Evolutionary conservation across 495 filamentous ascomycete genomes (phyloP).

Genomic region (Neurospora sublineolata): DNA sequence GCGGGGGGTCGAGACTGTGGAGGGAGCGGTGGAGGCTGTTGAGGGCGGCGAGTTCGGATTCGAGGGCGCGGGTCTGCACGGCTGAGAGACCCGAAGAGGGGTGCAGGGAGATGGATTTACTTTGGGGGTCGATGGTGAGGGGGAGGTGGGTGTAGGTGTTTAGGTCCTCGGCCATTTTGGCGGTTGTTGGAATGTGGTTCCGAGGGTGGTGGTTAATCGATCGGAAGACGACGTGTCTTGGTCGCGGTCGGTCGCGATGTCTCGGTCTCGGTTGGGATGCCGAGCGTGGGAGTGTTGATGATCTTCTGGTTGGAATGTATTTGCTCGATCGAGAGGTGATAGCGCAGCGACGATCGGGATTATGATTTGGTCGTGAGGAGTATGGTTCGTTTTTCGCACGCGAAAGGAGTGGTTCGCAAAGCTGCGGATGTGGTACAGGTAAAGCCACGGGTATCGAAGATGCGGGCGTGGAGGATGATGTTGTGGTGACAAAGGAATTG

Average conservation of each 20-base stretch:
- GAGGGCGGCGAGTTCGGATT: slow-evolving; percentile 54
- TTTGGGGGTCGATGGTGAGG: slow-evolving; percentile 64
- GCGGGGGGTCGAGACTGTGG: slow-evolving; percentile 42
- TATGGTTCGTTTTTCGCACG: not conserved
- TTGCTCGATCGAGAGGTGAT: not conserved
- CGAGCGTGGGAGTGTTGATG: not conserved
- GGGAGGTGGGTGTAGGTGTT: slow-evolving; percentile 80
- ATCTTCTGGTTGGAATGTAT: not conserved
- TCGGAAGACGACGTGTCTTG: not conserved
- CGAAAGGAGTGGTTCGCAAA: not conserved
- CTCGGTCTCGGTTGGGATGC: not conserved
- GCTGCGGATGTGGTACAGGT: not conserved
- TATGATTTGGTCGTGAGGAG: not conserved
- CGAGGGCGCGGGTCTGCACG: slow-evolving; percentile 28
- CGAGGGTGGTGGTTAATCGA: no score
- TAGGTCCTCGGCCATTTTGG: slow-evolving; percentile 41
- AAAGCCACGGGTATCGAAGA: not conserved
- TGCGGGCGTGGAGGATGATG: not conserved
- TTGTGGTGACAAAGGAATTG: not conserved
- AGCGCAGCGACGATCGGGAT: not conserved
- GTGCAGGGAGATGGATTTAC: slow-evolving; percentile 46
- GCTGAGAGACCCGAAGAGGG: slow-evolving; percentile 8
- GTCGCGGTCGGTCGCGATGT: not conserved
- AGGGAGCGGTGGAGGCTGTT: slow-evolving; percentile 67
- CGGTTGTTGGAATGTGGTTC: not conserved